A percentile compares a stretch with the other conserved stretches of the same genome.
Evolutionary conservation across 140 eudicot species (phyloP).

Genomic region (Erigeron philadelphicus): DNA sequence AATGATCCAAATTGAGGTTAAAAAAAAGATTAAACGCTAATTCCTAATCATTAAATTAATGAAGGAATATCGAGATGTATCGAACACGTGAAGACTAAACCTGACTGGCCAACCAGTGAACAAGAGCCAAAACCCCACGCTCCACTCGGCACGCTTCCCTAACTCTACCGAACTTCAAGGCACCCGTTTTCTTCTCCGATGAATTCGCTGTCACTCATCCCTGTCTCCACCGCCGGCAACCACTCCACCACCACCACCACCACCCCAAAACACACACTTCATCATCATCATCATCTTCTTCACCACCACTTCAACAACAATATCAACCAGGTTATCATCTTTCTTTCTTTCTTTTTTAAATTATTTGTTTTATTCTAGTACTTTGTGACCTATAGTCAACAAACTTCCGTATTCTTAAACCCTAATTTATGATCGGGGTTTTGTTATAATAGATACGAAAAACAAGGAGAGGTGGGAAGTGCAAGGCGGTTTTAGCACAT

Average conservation of each 20-base stretch:
- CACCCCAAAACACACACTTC: conserved; percentile 21
- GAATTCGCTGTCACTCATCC: conserved; percentile 40
- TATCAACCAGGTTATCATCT: conserved; percentile 32
- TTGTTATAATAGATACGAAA: conserved; percentile 13
- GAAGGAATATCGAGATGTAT: conserved; percentile 1
- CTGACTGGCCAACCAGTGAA: neutral
- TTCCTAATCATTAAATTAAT: too few relatives aligned
- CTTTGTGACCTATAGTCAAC: too few relatives aligned
- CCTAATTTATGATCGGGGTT: conserved; percentile 11
- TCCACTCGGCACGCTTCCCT: conserved; percentile 25
- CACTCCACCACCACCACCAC: conserved; percentile 20
- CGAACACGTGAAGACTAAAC: conserved; percentile 7
- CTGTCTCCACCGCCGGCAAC: conserved; percentile 21
- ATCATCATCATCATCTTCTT: neutral
- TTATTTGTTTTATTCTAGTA: neutral
- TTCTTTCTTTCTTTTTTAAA: neutral
- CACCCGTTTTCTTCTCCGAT: conserved; percentile 28
- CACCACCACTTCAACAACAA: conserved; percentile 9
- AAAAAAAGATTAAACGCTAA: too few relatives aligned
- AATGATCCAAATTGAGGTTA: too few relatives aligned
- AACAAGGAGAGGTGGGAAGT: conserved; percentile 42
- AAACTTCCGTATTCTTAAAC: conserved; percentile 6
- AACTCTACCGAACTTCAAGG: neutral
- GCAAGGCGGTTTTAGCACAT: conserved; percentile 53
- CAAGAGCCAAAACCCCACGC: conserved; percentile 7